Evolutionary conservation across 208 protist genomes (phyloP).

Genomic region (Trypanosoma lewisi): DNA sequence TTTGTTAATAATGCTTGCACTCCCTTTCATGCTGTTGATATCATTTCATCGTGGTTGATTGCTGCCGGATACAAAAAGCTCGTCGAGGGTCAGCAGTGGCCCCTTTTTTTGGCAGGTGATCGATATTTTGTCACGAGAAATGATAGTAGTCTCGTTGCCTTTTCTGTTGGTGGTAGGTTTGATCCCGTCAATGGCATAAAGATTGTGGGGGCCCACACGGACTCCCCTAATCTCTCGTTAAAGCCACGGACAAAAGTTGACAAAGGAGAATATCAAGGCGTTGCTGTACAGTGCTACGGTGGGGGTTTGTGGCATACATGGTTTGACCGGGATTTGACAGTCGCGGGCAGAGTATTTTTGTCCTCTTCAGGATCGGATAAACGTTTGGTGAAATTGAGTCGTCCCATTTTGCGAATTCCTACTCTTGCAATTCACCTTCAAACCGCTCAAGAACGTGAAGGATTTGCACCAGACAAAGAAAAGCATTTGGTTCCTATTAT

Average conservation of each 20-base stretch:
- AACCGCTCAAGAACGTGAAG: conserved; percentile 52
- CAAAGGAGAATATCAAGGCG: conserved; percentile 49
- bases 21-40: conserved; percentile 79
- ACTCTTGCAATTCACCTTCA: conserved; percentile 96
- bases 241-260: conserved; percentile 61
- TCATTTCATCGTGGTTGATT: conserved; percentile 39
- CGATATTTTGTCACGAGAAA: conserved; percentile 98
- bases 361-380: conserved; percentile 32
- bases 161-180: conserved; percentile 94
- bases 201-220: conserved; percentile 97
- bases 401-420: conserved; percentile 94
- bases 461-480: conserved; percentile 95
- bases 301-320: conserved; percentile 90
- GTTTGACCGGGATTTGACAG: conserved; percentile 89
- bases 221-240: conserved; percentile 92
- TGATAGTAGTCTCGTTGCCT: conserved; percentile 94
- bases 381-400: conserved; percentile 77
- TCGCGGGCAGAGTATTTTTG: conserved; percentile 82
- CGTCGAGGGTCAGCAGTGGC: conserved; percentile 60
- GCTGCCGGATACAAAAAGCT: conserved; percentile 55
- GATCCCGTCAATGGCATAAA: conserved; percentile 81
- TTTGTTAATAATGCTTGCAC: conserved; percentile 70
- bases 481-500: conserved; percentile 93
- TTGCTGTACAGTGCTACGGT: conserved; percentile 86
- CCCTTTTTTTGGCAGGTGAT: conserved; percentile 56